Conservation (phyloP, 257 asterid genomes). For the Thymus quinquecostatus region DNA sequence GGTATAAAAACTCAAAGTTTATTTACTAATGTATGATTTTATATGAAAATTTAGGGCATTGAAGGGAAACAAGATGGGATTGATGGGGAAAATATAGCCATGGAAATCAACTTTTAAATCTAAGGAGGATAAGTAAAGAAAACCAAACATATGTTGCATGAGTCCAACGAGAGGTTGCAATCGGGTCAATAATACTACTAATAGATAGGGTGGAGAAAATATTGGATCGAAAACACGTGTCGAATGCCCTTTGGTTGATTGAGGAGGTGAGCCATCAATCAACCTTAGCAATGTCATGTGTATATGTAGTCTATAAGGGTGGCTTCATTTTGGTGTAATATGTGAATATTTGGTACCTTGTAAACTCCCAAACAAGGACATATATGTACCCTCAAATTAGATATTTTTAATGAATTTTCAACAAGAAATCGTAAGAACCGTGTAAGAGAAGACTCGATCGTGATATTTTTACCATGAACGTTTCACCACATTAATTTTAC, state of each 20-base stretch:
- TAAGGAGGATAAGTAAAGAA: conserved; percentile 60
- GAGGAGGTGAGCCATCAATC: neutral
- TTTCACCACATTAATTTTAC: too few relatives aligned
- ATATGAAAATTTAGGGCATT: neutral
- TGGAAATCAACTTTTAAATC: conserved; percentile 41
- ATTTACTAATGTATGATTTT: neutral
- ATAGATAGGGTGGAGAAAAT: neutral
- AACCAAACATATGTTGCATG: conserved; percentile 42
- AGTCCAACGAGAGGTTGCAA: neutral
- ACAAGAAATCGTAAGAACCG: too few relatives aligned
- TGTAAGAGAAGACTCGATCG: too few relatives aligned
- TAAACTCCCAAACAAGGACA: too few relatives aligned
- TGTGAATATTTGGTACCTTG: too few relatives aligned
- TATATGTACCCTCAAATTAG: too few relatives aligned
- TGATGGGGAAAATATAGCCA: conserved; percentile 43
- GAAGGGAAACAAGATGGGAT: conserved; percentile 49
- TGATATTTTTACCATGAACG: too few relatives aligned
- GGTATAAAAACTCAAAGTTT: neutral
- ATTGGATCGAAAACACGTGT: conserved; percentile 16
- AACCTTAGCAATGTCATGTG: neutral
- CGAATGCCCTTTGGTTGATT: neutral
- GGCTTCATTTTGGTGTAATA: too few relatives aligned
- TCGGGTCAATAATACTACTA: too few relatives aligned
- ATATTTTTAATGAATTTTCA: too few relatives aligned
- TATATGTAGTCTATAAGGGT: too few relatives aligned